Conservation (phyloP, 192 early-diverging fungal species). For the Coemansia brasiliensis region DNA sequence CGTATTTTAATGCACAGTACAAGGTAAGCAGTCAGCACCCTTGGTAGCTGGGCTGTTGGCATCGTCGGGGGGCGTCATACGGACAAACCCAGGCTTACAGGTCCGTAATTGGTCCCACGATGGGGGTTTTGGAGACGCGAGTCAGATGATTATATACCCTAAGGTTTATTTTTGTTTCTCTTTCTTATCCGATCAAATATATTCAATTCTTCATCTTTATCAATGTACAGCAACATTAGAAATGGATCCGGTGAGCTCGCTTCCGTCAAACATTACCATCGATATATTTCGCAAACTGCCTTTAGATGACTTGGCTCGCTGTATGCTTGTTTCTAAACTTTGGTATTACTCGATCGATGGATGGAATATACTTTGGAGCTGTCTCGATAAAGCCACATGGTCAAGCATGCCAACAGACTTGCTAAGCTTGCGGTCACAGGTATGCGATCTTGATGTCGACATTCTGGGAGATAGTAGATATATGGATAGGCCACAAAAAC, state of each 20-base stretch:
- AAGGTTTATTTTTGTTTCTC: no score
- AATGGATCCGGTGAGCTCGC: slow-evolving; percentile 29
- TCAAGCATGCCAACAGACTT: not conserved
- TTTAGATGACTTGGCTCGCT: slow-evolving; percentile 25
- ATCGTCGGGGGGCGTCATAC: no score
- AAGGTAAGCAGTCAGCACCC: no score
- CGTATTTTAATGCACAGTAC: no score
- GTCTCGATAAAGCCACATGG: slow-evolving; percentile 23
- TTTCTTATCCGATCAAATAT: no score
- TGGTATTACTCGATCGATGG: slow-evolving; percentile 30
- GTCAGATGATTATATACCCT: no score
- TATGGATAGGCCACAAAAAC: not conserved
- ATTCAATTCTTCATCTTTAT: no score
- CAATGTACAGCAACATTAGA: not conserved
- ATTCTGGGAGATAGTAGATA: not conserved
- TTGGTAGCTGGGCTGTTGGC: no score
- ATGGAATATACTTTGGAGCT: slow-evolving; percentile 31
- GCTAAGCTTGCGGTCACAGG: not conserved
- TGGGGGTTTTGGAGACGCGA: no score
- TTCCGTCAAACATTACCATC: slow-evolving; percentile 28
- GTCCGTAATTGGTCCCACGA: no score
- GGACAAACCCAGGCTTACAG: no score
- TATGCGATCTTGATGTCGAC: not conserved
- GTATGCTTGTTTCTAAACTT: slow-evolving; percentile 36
- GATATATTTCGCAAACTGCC: slow-evolving; percentile 33